Evolutionary conservation across 139 green algal genomes (phyloP), one percentile per base, ranked within the genome.

Genomic region (Chlorella sp.): DNA sequence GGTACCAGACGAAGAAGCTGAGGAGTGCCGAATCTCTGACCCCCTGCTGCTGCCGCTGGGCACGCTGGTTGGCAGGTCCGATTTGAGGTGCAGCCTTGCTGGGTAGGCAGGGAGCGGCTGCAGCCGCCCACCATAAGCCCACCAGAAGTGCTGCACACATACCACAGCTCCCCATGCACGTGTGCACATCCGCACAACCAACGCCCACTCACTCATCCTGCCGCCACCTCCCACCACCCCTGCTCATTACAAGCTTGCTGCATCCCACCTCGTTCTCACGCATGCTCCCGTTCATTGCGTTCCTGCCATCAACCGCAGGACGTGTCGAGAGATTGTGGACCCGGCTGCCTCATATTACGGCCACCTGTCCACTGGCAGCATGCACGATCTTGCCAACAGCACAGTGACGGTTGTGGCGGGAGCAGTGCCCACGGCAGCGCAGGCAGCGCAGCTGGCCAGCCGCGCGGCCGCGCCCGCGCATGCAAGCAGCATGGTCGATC

Each of bases 341-440:
- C 36, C 76, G 1, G 51, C 75, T 1, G 76, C 76, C 26, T 82
- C 76, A 4, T 72, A 62, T 39, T 82, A 73, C 16, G 36, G 76
- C 60, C 76, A 62, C 76, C 36, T 82, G 36, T 73, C 13, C 60
- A n/a, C 20, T 1, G 60, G 76, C 5, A 39, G 60, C 16, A 56
- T 82, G 76, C 76, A 82, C 60, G 76, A 82, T 60, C 41, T 82
- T 0, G 76, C 76, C 56, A 82, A 82, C 76, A 73, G 57, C 60
- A 82, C 76, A 1, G 76, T 82, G 11, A 82, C 76, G 9, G 76
- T 82, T 7, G 76, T 82, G 76, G 76, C 76, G 4, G 76, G 76
- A 21, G 76, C 39, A 4, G 57, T 82, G 36, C 57, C 76, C 9
- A 39, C 25, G 28, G 23, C 76, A 28, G 25, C 60, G 23, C 26